Evolutionary conservation across 2,329 filamentous ascomycete genomes (phyloP), one percentile per base, ranked within the genome.

Genomic region (Fonsecaea multimorphosa): DNA sequence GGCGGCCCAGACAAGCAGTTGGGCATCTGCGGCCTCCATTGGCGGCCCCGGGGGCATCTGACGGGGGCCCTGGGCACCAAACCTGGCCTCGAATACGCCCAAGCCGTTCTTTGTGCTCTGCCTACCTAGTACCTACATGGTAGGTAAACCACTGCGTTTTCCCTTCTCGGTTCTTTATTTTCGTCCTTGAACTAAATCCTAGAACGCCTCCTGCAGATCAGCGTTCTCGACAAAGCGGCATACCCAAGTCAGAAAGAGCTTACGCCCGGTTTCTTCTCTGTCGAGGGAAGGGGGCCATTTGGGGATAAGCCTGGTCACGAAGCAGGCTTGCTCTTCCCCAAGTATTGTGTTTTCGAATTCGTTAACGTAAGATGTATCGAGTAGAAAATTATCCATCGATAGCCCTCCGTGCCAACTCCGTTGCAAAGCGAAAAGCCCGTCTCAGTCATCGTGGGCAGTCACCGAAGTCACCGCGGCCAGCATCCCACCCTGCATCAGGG

Each of bases 331-430:
- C 11, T 49, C 44, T 27, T 49, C 11, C 44, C 44, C 8, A 49
- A 49, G 44, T n/a, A 19, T 49, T 49, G 19, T 14, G 19, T 49
- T 49, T 24, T 49, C 22, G 44, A 49, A 49, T 49, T 49, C 44
- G 22, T 49, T 49, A 49, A 49, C 44, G 44, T 49, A 49, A 49
- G 44, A 49, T 49, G 44, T 22, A n/a, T n/a, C n/a, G n/a, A n/a
- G n/a, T n/a, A 49, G 44, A 27, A 24, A 12, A 24, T 22, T 27
- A 9, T 7, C 44, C 44, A 49, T 24, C 44, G 44, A 49, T 49
- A 49, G 22, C 44, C 44, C 44, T 49, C 44, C 44, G 22, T 49
- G 5, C 19, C 44, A 14, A 14, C 44, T 27, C 44, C 44, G 44
- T 12, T 9, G 44, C 22, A 49, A 49, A 49, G 44, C 44, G 44